phyloP scores from a whole-genome alignment of 169 alveolate genomes.

The Plasmodium chabaudi region DNA sequence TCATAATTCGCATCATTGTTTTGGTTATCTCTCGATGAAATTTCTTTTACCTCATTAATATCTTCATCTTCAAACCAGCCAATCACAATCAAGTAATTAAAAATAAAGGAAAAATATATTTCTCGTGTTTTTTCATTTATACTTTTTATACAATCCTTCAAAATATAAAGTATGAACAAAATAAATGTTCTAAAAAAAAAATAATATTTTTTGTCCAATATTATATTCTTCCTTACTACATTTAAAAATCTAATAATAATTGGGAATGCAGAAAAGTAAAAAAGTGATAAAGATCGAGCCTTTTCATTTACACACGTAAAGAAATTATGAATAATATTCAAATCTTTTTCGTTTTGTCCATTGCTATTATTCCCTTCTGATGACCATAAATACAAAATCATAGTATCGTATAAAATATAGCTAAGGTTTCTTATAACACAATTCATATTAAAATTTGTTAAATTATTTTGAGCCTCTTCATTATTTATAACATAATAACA shows the following conservation, averaged over 20 bases:
- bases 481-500: conserved; percentile 45
- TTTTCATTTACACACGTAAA: conserved; percentile 72
- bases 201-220: conserved; percentile 17
- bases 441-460: conserved; percentile 19
- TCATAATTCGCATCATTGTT: background rate
- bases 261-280: conserved; percentile 45
- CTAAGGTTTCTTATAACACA: conserved; percentile 30
- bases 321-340: conserved; percentile 24
- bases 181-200: conserved; percentile 35
- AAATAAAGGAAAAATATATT: conserved; percentile 37
- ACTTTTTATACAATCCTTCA: conserved; percentile 21
- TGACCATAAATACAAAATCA: conserved; percentile 55
- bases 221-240: conserved; percentile 8
- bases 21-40: background rate
- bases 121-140: conserved; percentile 68
- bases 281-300: conserved; percentile 55
- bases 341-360: background rate
- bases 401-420: conserved; percentile 46
- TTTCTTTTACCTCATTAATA: background rate
- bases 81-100: conserved; percentile 23
- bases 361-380: background rate
- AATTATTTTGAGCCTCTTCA: conserved; percentile 22
- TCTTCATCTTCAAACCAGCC: conserved; percentile 5
- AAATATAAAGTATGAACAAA: conserved; percentile 25
- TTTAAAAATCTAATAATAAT: conserved; percentile 45